A percentile compares a stretch with the other conserved stretches of the same genome.
Evolutionary conservation across 2,329 filamentous ascomycete genomes (phyloP).

Genomic region (Phoma sp.): DNA sequence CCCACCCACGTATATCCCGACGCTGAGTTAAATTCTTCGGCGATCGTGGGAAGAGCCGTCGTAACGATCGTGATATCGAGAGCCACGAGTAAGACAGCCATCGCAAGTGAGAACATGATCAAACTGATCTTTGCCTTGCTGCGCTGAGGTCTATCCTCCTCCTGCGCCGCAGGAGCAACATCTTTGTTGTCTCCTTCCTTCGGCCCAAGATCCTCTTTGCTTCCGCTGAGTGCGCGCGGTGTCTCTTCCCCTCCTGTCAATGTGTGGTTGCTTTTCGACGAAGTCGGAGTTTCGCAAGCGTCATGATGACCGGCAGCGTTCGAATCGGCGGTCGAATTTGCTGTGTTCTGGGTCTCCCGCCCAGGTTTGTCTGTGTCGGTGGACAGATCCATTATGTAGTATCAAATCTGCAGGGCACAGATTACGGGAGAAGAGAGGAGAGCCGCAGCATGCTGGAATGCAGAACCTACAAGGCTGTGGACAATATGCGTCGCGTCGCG

Average conservation of each 20-base stretch:
- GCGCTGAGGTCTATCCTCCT: conserved; percentile 36
- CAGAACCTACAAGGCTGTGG: conserved; percentile 3
- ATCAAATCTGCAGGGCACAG: conserved; percentile 1
- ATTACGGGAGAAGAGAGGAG: conserved; percentile 4
- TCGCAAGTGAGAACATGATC: conserved; percentile 57
- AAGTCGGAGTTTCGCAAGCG: conserved; percentile 19
- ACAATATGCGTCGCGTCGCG: conserved; percentile 8
- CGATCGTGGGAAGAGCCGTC: conserved; percentile 66
- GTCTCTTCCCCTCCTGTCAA: conserved; percentile 16
- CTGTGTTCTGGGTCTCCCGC: conserved; percentile 1
- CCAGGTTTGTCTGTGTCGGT: conserved; percentile 9
- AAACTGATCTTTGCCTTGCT: conserved; percentile 53
- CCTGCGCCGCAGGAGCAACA: conserved; percentile 18
- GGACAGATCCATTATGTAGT: conserved; percentile 14
- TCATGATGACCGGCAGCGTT: conserved; percentile 11
- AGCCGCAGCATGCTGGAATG: conserved; percentile 7
- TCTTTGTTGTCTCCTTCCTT: conserved; percentile 5
- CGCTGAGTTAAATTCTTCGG: conserved; percentile 58
- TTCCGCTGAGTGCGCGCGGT: not conserved
- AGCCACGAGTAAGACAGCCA: conserved; percentile 65
- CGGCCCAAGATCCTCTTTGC: conserved; percentile 4
- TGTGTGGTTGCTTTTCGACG: conserved; percentile 21
- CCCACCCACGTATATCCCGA: conserved; percentile 62
- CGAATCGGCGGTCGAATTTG: conserved; percentile 3
- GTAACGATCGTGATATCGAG: conserved; percentile 69